phyloP scores from a whole-genome alignment of 2,329 filamentous ascomycete genomes.

The Arthrobotrys entomopaga region DNA sequence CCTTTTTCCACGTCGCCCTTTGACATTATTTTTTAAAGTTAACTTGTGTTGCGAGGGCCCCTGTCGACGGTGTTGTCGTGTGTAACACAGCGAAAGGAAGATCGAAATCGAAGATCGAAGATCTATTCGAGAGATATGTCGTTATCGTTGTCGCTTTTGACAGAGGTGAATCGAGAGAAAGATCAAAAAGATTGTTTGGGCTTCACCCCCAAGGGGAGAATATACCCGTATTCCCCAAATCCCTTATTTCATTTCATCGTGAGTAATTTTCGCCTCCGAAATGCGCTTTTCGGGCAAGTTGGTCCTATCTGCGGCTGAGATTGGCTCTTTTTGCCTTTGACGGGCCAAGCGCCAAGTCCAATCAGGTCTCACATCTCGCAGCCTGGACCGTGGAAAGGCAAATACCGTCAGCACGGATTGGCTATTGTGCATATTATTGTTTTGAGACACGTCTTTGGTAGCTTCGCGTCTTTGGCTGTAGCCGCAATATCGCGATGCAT shows the following conservation, averaged over 20 bases:
- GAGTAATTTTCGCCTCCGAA: conserved; percentile 40
- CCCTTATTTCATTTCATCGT: background rate
- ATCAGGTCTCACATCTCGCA: conserved; percentile 8
- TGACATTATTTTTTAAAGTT: conserved; percentile 28
- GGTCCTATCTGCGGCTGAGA: conserved; percentile 50
- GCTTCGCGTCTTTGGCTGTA: background rate
- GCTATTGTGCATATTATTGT: too few species aligned
- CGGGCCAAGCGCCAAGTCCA: conserved; percentile 44
- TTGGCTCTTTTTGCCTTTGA: conserved; percentile 33
- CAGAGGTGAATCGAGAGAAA: background rate
- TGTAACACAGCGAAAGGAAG: conserved; percentile 16
- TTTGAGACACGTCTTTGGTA: background rate
- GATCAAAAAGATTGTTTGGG: background rate
- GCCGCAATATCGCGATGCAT: too few species aligned
- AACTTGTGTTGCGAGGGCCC: conserved; percentile 11
- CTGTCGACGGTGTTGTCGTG: conserved; percentile 37
- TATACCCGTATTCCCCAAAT: background rate
- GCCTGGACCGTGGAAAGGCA: conserved; percentile 2
- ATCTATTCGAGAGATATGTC: background rate
- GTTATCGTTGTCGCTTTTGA: background rate
- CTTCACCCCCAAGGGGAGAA: background rate
- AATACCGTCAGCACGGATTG: too few species aligned
- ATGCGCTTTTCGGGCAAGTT: conserved; percentile 20
- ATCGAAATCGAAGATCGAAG: background rate
- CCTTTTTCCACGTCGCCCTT: conserved; percentile 34